Percentiles rank a stretch among this genome's conserved stretches.
phyloP scores from a whole-genome alignment of 176 grass and related monocot genomes.

The Aegilops tauschii region DNA sequence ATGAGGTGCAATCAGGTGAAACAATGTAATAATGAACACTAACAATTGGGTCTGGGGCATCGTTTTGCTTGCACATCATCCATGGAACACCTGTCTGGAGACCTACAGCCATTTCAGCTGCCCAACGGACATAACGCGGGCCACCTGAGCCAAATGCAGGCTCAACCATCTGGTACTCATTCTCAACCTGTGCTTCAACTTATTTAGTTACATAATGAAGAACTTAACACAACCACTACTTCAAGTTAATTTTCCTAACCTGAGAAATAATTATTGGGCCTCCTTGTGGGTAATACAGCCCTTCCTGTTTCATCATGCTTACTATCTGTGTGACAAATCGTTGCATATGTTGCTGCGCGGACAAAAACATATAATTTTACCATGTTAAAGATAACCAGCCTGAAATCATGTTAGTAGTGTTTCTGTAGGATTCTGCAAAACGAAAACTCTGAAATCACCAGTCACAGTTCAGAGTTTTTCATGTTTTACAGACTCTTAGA shows the following conservation, averaged over 20 bases:
- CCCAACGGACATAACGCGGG: slow-evolving; percentile 64
- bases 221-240: neutral
- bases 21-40: slow-evolving; percentile 18
- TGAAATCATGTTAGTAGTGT: neutral
- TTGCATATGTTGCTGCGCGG: slow-evolving; percentile 69
- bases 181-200: slow-evolving; percentile 62
- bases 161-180: slow-evolving; percentile 84
- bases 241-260: slow-evolving; percentile 19
- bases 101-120: slow-evolving; percentile 68
- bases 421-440: slow-evolving; percentile 18
- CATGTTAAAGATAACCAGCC: neutral
- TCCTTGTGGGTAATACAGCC: slow-evolving; percentile 42
- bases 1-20: neutral
- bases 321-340: slow-evolving; percentile 59
- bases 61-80: slow-evolving; percentile 96
- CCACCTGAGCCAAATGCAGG: slow-evolving; percentile 66
- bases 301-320: slow-evolving; percentile 50
- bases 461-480: neutral
- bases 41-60: slow-evolving; percentile 89
- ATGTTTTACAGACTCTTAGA: neutral
- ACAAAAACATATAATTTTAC: slow-evolving; percentile 1
- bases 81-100: slow-evolving; percentile 83
- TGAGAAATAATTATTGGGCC: slow-evolving; percentile 57
- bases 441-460: neutral
- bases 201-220: slow-evolving; percentile 22